phyloP scores from a whole-genome alignment of 2,329 filamentous ascomycete genomes.

The Microdochium paspali region DNA sequence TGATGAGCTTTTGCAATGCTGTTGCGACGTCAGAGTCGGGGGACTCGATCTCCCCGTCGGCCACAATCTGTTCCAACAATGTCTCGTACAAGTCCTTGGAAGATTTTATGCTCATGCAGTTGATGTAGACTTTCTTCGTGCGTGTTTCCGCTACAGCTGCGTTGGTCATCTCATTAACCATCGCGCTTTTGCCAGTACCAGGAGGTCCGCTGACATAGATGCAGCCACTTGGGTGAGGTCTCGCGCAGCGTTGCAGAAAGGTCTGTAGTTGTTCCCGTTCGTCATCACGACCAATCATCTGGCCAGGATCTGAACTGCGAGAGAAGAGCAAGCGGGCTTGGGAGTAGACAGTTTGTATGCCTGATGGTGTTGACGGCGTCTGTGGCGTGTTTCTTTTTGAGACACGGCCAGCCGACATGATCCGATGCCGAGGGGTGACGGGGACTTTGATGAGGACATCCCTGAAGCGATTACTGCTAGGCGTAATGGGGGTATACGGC shows the following conservation, averaged over 20 bases:
- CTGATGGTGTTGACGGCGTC: conserved; percentile 61
- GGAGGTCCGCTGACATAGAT: conserved; percentile 93
- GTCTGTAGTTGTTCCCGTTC: conserved; percentile 53
- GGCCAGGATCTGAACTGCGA: conserved; percentile 63
- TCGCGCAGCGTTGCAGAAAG: conserved; percentile 60
- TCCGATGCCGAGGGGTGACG: conserved; percentile 74
- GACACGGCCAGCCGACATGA: conserved; percentile 66
- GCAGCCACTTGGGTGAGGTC: conserved; percentile 60
- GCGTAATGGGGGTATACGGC: conserved; percentile 48
- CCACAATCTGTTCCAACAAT: conserved; percentile 58
- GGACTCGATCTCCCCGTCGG: conserved; percentile 40
- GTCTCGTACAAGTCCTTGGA: conserved; percentile 78
- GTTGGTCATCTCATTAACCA: conserved; percentile 71
- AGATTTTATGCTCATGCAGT: conserved; percentile 94
- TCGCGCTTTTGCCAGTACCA: conserved; percentile 92
- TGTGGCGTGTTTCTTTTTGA: conserved; percentile 72
- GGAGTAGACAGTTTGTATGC: conserved; percentile 72
- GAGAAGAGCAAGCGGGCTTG: conserved; percentile 81
- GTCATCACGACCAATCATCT: conserved; percentile 69
- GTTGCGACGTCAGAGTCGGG: conserved; percentile 59
- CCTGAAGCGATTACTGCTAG: conserved; percentile 67
- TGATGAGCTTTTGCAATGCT: conserved; percentile 61
- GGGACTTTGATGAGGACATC: conserved; percentile 67
- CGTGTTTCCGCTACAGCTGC: conserved; percentile 40
- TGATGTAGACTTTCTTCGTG: conserved; percentile 71